These are phyloP conservation scores for Plasmodium cynomolgi DNA, from an alignment of 169 alveolate genomes.

Conservation along the genomic window DNA sequence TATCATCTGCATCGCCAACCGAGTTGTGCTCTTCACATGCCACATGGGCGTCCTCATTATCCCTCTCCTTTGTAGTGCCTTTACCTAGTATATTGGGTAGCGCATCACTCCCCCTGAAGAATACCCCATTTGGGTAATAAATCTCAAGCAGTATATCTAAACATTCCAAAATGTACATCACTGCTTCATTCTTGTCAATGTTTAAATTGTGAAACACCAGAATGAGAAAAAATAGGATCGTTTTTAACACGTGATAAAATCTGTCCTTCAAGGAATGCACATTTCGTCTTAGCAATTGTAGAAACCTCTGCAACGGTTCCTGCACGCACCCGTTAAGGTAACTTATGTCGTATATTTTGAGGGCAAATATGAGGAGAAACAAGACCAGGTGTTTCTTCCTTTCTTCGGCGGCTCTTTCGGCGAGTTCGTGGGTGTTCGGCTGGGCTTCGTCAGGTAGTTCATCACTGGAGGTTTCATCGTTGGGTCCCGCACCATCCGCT, in stretches of 20 bases:
- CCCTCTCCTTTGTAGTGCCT: neutral
- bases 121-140: slow-evolving; percentile 23
- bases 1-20: neutral
- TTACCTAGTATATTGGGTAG: neutral
- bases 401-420: neutral
- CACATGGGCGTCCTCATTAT: neutral
- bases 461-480: neutral
- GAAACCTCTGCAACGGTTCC: slow-evolving; percentile 7
- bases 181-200: slow-evolving; percentile 41
- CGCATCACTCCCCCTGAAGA: neutral
- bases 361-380: slow-evolving; percentile 41
- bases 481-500: neutral
- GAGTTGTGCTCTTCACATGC: neutral
- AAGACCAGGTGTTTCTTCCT: slow-evolving; percentile 10
- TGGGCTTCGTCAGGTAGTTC: neutral
- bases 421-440: neutral
- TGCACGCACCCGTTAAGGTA: slow-evolving; percentile 57
- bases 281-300: slow-evolving; percentile 20
- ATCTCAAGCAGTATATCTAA: slow-evolving; percentile 32
- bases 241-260: slow-evolving; percentile 41
- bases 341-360: slow-evolving; percentile 72
- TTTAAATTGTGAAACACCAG: slow-evolving; percentile 49
- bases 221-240: slow-evolving; percentile 48
- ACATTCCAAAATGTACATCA: slow-evolving; percentile 62
- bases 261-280: slow-evolving; percentile 2